A percentile compares a stretch with the other conserved stretches of the same genome.
Conservation (phyloP, 495 filamentous ascomycete genomes). For the Clohesyomyces aquaticus region DNA sequence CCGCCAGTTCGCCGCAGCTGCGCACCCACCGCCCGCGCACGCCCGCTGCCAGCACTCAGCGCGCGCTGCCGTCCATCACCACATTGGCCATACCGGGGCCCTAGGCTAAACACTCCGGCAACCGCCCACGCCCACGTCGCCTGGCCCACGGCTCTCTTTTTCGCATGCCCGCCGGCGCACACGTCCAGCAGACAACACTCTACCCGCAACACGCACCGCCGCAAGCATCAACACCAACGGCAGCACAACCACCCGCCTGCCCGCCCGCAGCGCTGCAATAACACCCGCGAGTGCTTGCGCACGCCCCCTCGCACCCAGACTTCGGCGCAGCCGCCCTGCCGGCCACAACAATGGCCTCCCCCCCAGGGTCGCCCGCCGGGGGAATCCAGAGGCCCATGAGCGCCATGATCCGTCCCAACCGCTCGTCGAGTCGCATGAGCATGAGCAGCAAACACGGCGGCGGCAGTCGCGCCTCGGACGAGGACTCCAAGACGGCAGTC, state of each 20-base stretch:
- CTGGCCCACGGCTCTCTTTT: constrained; percentile 5
- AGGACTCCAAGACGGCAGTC: constrained; percentile 93
- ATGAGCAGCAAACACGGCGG: constrained; percentile 77
- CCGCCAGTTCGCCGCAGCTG: neutral
- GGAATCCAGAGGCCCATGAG: constrained; percentile 75
- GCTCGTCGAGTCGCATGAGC: constrained; percentile 90
- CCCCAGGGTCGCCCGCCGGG: constrained; percentile 62
- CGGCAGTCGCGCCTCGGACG: constrained; percentile 87
- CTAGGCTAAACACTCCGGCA: constrained; percentile 15
- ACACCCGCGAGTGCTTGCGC: constrained; percentile 17
- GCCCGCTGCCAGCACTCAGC: constrained; percentile 12
- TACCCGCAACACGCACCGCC: constrained; percentile 20
- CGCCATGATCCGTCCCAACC: constrained; percentile 76
- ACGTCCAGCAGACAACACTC: constrained; percentile 1
- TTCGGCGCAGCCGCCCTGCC: constrained; percentile 21
- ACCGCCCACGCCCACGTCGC: neutral
- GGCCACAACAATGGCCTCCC: constrained; percentile 57
- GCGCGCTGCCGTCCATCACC: too few relatives aligned
- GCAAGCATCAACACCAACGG: too few relatives aligned
- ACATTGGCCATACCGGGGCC: too few relatives aligned
- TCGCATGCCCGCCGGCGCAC: constrained; percentile 27
- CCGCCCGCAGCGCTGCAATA: constrained; percentile 2
- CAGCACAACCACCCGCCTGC: too few relatives aligned
- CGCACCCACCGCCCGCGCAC: constrained; percentile 3
- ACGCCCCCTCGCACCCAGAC: constrained; percentile 23